Conservation (phyloP, 106 monocot species). For the Phalaenopsis equestris region DNA sequence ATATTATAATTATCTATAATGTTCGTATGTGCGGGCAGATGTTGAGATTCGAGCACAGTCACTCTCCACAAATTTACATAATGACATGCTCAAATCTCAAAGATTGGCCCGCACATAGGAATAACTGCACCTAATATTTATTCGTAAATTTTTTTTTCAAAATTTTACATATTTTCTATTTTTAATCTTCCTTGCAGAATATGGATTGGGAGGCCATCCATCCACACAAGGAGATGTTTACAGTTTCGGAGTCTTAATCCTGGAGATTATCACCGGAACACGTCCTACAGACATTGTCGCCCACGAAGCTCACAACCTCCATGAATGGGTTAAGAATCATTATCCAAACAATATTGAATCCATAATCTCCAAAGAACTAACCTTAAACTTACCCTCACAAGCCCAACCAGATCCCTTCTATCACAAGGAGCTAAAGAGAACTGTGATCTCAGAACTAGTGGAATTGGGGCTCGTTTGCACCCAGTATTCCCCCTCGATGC, state of each 20-base stretch:
- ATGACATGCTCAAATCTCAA: no score
- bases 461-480: constrained; percentile 42
- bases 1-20: no score
- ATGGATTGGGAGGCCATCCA: constrained; percentile 62
- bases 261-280: constrained; percentile 67
- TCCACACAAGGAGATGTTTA: constrained; percentile 80
- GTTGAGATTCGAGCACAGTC: no score
- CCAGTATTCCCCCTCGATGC: constrained; percentile 22
- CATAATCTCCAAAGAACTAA: neutral
- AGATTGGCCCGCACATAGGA: no score
- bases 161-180: no score
- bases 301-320: constrained; percentile 40
- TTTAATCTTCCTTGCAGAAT: constrained; percentile 40
- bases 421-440: constrained; percentile 12
- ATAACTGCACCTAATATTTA: no score
- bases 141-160: no score
- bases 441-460: constrained; percentile 26
- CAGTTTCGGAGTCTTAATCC: constrained; percentile 74
- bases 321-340: constrained; percentile 55
- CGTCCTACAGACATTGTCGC: constrained; percentile 54
- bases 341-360: constrained; percentile 25
- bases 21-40: no score
- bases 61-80: no score
- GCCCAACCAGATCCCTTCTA: neutral
- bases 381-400: constrained; percentile 16